These are phyloP conservation scores for Ceriops tagal DNA, from an alignment of 345 rosid species.

Conservation along the genomic window DNA sequence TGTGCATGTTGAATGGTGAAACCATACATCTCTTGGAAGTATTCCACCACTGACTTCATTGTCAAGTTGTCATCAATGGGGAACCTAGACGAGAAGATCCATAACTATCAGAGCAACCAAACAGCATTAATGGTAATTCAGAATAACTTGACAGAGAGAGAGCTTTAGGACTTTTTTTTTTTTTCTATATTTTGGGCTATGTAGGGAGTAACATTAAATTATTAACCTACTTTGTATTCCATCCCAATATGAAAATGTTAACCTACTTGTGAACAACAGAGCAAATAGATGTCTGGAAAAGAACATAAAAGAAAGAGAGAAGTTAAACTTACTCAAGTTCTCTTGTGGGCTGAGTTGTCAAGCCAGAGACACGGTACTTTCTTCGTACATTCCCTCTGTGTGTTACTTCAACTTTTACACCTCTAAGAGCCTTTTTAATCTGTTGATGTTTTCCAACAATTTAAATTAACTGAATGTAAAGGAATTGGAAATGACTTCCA, in stretches of 20 bases:
- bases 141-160: background rate
- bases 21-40: slow-evolving; percentile 98
- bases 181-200: no score
- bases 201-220: no score
- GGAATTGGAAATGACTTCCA: slow-evolving; percentile 1
- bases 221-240: no score
- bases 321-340: slow-evolving; percentile 67
- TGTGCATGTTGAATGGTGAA: slow-evolving; percentile 85
- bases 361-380: slow-evolving; percentile 97
- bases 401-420: slow-evolving; percentile 98
- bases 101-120: slow-evolving; percentile 4
- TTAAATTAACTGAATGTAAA: slow-evolving; percentile 10
- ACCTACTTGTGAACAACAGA: no score
- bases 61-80: slow-evolving; percentile 92
- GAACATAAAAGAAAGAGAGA: background rate
- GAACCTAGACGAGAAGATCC: slow-evolving; percentile 47
- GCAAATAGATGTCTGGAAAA: background rate
- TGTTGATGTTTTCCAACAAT: slow-evolving; percentile 24
- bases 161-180: no score
- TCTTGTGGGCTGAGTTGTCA: slow-evolving; percentile 95
- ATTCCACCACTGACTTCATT: slow-evolving; percentile 95
- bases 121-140: background rate
- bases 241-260: no score
- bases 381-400: slow-evolving; percentile 87
- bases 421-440: slow-evolving; percentile 90